Conservation (phyloP, 805 yeast species). For the Kodamaea kaohsiungensis region DNA sequence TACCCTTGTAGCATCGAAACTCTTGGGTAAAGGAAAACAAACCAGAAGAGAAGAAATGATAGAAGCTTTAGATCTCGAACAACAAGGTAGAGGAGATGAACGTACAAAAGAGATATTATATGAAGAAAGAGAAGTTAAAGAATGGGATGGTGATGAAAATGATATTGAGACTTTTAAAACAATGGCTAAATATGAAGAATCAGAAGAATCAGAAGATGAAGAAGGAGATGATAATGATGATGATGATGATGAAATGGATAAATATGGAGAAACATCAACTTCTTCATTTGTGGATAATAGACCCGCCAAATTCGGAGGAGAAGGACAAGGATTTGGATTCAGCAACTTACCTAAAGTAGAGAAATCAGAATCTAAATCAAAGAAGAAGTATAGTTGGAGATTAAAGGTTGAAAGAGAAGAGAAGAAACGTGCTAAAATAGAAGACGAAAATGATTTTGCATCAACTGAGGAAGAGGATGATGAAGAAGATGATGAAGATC, state of each 20-base stretch:
- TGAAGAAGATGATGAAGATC: conserved; percentile 25
- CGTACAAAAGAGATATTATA: conserved; percentile 61
- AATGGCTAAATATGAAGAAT: background rate
- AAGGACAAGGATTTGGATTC: conserved; percentile 73
- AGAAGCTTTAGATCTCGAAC: conserved; percentile 75
- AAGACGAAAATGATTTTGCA: conserved; percentile 64
- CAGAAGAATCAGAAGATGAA: conserved; percentile 17
- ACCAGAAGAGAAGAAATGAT: conserved; percentile 68
- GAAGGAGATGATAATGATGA: too few species aligned
- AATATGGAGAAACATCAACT: conserved; percentile 16
- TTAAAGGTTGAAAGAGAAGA: conserved; percentile 38
- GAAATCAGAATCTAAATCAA: conserved; percentile 23
- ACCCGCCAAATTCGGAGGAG: conserved; percentile 59
- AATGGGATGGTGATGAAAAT: conserved; percentile 46
- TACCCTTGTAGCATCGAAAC: conserved; percentile 68
- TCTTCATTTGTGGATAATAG: conserved; percentile 68
- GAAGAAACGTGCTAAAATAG: conserved; percentile 41
- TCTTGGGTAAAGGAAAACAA: conserved; percentile 70
- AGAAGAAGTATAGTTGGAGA: conserved; percentile 73
- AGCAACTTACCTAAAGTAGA: conserved; percentile 51
- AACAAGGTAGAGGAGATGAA: conserved; percentile 69
- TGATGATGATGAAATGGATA: conserved; percentile 16
- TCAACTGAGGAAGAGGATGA: conserved; percentile 35
- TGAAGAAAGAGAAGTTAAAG: conserved; percentile 64
- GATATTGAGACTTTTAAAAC: background rate